Base-by-base conservation (phyloP, 129 eudicot species). In the Smallanthus sonchifolius region DNA sequence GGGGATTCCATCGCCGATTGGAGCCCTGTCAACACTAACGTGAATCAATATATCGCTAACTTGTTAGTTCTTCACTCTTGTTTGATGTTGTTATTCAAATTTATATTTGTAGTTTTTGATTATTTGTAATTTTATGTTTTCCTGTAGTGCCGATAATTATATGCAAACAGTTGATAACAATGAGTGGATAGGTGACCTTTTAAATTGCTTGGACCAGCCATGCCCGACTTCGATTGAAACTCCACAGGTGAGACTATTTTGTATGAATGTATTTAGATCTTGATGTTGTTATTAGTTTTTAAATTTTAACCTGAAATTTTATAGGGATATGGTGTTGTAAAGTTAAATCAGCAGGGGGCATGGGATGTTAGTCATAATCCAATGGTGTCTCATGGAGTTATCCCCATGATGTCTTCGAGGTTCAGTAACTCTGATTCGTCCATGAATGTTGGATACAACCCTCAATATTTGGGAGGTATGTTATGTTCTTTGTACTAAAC, bases 391-490 rank as follows among this genome's bases (percentile, higher is more conserved):
- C 7, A 13, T 59, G 38, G 38, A 59, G 62, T 20, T 20, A 10
- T 19, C 10, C 65, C 65, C 39, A 43, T 47, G 49, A 51, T 54
- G 42, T 40, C 76, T 62, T 72, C 64, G n/a, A 74, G 75, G 61
- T 55, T 37, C 38, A n/a, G 37, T 40, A 10, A 28, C 15, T 70
- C 71, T 15, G 51, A 6, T 70, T 43, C 73, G 40, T 39, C 80
- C 5, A 42, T 68, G 60, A 76, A 76, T 73, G 47, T 69, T 51
- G 65, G 7, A 8, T 32, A 16, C 52, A 60, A 37, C 52, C 30
- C 62, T 51, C 64, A 56, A 13, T 67, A 32, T 68, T 71, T 37
- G 49, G 68, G 60, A 42, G 84, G 84, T 86, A 36, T 30, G 66
- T 78, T 30, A 2, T 49, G 67, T 24, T 67, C 51, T 57, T 30